Percentiles rank a stretch among this genome's conserved stretches.
These are phyloP conservation scores for Fusarium robinianum DNA, from an alignment of 2,329 filamentous ascomycete genomes.

Conservation along the genomic window DNA sequence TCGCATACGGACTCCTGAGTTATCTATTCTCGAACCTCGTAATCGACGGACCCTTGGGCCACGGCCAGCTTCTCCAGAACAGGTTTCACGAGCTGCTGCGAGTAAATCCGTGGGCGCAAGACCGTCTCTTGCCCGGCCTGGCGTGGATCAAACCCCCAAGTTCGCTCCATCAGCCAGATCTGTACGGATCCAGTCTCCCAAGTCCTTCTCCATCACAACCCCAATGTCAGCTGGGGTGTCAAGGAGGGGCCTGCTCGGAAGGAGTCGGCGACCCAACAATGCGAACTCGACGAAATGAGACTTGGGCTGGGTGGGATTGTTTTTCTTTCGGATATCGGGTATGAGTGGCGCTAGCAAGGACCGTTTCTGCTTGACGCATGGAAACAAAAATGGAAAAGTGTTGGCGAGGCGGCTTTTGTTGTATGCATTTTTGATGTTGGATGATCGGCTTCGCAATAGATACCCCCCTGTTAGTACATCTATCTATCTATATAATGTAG, in stretches of 20 bases:
- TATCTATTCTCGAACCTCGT: conserved; percentile 14
- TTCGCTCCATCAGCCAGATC: conserved; percentile 26
- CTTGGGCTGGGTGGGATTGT: no score
- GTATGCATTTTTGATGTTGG: conserved; percentile 24
- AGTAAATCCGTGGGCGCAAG: conserved; percentile 30
- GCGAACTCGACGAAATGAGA: no score
- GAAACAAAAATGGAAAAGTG: conserved; percentile 3
- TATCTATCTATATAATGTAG: conserved; percentile 21
- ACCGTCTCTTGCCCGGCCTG: conserved; percentile 20
- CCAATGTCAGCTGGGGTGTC: conserved; percentile 7
- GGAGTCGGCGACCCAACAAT: no score
- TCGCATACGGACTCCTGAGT: no score
- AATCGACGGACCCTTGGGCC: conserved; percentile 13
- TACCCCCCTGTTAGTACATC: conserved; percentile 30
- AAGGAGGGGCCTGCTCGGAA: conserved; percentile 7
- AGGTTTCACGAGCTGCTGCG: conserved; percentile 3
- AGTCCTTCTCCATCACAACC: conserved; percentile 20
- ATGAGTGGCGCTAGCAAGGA: no score
- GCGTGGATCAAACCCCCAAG: conserved; percentile 11
- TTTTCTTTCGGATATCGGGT: no score
- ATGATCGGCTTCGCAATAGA: conserved; percentile 32
- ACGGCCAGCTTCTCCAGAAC: conserved; percentile 17
- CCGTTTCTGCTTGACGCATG: no score
- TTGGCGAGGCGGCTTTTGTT: conserved; percentile 11
- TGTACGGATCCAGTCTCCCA: conserved; percentile 34